Base-by-base conservation (phyloP, 805 yeast genomes). In the Pichia ethanolica region DNA sequence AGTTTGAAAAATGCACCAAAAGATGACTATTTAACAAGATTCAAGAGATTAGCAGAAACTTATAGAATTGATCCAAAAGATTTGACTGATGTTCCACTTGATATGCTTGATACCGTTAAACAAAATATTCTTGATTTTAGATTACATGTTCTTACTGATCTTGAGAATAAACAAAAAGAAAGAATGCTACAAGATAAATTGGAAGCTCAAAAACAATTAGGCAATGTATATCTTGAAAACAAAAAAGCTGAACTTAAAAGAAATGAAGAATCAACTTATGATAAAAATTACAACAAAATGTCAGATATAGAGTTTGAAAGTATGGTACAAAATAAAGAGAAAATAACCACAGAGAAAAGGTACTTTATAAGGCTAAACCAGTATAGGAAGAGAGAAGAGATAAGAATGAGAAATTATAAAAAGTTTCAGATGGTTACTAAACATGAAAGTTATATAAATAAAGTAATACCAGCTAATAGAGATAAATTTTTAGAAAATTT, bases 11-110 rank as follows among this genome's bases (percentile, higher is more conserved):
- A 32, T 7, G 28, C 39, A 10, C 36, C 45, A 5, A 44, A 35
- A 3, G 55, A 49, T 40, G 61, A 55, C n/a, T 53, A 51, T 27
- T 45, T 49, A 34, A 38, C 46, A 11, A 30, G 20, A 13, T 45
- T 42, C 14, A 50, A 50, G 5, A 45, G 37, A 20, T 39, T 54
- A 35, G 52, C 59, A 30, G 51, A 53, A 11, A 55, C 53, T 4
- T 82, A 82, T 59, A 71, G 73, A 47, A 76, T 82, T 34, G 84
- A 82, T 58, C 70, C 72, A n/a, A 65, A 68, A 42, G 86, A 81
- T 56, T 60, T 82, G 47, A 65, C 71, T 12, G 86, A 79, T 54
- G 74, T 82, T 5, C 86, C 87, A 2, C 62, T 65, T 27, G 75
- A 75, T 28, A 67, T 77, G 69, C 62, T 75, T 42, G 82, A 79